These are phyloP conservation scores for Globisporangium mamillatum DNA, from an alignment of 352 stramenopile species.

Conservation along the genomic window DNA sequence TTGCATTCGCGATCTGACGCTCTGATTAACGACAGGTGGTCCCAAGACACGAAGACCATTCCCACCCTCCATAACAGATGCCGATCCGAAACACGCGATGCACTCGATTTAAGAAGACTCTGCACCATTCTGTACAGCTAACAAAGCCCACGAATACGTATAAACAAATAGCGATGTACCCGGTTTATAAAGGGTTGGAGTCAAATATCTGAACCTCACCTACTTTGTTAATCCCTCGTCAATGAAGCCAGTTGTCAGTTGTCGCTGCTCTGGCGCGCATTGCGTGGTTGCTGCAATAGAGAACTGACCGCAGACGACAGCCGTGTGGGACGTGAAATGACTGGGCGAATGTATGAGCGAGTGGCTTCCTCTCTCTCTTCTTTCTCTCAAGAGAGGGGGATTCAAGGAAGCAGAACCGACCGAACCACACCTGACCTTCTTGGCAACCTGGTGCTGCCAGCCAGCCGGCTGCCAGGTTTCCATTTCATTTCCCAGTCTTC, in stretches of 20 bases:
- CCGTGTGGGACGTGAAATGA: neutral
- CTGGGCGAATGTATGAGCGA: neutral
- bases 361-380: neutral
- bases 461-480: neutral
- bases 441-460: neutral
- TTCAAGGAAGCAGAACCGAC: neutral
- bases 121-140: too few species aligned
- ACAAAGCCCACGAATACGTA: too few species aligned
- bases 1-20: neutral
- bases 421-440: neutral
- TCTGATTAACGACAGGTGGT: slow-evolving; percentile 9
- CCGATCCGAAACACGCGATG: neutral
- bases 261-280: neutral
- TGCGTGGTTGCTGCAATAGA: neutral
- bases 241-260: slow-evolving; percentile 2
- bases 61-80: neutral
- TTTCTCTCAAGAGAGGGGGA: neutral
- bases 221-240: neutral
- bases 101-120: neutral
- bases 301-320: neutral
- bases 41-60: neutral
- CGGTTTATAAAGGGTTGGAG: neutral
- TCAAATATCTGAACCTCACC: neutral
- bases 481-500: slow-evolving; percentile 7
- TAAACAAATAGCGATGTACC: too few species aligned